Conservation (phyloP, 1,284 basidiomycete species). For the Schizophyllum commune region DNA sequence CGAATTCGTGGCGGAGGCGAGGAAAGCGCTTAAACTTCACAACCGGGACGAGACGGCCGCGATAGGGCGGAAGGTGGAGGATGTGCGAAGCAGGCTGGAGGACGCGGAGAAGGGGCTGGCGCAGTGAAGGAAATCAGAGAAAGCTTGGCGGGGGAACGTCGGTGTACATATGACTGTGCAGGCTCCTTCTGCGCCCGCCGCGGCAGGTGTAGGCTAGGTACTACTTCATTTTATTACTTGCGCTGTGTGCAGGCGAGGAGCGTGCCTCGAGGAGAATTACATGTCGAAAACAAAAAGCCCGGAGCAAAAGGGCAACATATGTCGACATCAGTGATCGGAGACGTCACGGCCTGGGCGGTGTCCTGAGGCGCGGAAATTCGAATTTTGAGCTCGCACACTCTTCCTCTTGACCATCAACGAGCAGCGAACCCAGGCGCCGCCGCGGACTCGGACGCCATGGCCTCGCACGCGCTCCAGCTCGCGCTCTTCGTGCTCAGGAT, state of each 20-base stretch:
- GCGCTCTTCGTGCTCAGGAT: constrained; percentile 52
- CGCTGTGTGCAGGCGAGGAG: too few relatives aligned
- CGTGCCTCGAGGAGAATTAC: too few relatives aligned
- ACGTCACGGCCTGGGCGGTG: constrained; percentile 6
- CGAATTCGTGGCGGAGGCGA: constrained; percentile 44
- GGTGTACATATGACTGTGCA: too few relatives aligned
- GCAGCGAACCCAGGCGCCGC: not conserved
- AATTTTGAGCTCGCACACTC: constrained; percentile 12
- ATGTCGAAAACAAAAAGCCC: too few relatives aligned
- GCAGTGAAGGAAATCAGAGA: not conserved
- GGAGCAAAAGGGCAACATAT: too few relatives aligned
- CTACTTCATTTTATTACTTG: too few relatives aligned
- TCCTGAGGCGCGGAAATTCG: constrained; percentile 8
- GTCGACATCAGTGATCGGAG: too few relatives aligned
- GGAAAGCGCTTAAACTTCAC: constrained; percentile 45
- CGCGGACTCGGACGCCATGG: not conserved
- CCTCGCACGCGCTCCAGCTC: constrained; percentile 2
- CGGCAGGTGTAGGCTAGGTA: too few relatives aligned
- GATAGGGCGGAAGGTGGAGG: constrained; percentile 45
- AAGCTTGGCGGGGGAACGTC: too few relatives aligned
- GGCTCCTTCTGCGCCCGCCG: too few relatives aligned
- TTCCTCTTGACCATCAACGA: constrained; percentile 10
- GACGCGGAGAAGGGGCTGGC: constrained; percentile 39
- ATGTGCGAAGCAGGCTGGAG: constrained; percentile 40
- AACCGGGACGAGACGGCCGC: constrained; percentile 43